phyloP scores from a whole-genome alignment of 75 land plant genomes.

The Pinus taeda region DNA sequence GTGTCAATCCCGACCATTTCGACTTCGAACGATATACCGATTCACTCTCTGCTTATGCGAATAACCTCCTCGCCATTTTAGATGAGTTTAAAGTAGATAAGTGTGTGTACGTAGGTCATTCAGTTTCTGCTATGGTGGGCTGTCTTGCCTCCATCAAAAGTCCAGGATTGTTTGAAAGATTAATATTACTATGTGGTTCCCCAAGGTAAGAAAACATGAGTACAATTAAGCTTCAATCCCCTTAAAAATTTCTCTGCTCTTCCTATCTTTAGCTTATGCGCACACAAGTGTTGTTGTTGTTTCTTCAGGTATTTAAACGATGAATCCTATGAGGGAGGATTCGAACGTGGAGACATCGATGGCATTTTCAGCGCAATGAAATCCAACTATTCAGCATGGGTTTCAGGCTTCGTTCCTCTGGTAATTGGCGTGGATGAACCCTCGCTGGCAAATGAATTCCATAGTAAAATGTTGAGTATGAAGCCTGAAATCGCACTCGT shows the following conservation, averaged over 20 bases:
- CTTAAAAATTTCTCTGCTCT: background rate
- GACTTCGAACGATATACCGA: background rate
- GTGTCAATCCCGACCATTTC: constrained; percentile 15
- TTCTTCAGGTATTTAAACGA: constrained; percentile 54
- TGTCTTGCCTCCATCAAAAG: constrained; percentile 23
- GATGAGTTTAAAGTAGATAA: constrained; percentile 21
- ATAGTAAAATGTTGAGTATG: constrained; percentile 28
- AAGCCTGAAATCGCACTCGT: constrained; percentile 43
- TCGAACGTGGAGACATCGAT: constrained; percentile 36
- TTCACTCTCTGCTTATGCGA: constrained; percentile 24
- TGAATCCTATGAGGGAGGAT: constrained; percentile 67
- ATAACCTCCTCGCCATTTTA: constrained; percentile 28
- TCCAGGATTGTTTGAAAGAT: constrained; percentile 27
- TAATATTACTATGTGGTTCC: constrained; percentile 21
- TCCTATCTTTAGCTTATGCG: background rate
- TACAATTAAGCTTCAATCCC: background rate
- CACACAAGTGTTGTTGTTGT: background rate
- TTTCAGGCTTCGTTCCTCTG: constrained; percentile 29
- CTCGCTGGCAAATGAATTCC: constrained; percentile 18
- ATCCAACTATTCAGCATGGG: constrained; percentile 42
- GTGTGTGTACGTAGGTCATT: constrained; percentile 30
- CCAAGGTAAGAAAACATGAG: constrained; percentile 11
- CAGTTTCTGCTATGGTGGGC: constrained; percentile 33
- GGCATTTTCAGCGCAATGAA: constrained; percentile 33
- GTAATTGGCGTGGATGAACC: constrained; percentile 31